phyloP scores from a whole-genome alignment of 2,329 filamentous ascomycete species.

The Grosmannia clavigera region DNA sequence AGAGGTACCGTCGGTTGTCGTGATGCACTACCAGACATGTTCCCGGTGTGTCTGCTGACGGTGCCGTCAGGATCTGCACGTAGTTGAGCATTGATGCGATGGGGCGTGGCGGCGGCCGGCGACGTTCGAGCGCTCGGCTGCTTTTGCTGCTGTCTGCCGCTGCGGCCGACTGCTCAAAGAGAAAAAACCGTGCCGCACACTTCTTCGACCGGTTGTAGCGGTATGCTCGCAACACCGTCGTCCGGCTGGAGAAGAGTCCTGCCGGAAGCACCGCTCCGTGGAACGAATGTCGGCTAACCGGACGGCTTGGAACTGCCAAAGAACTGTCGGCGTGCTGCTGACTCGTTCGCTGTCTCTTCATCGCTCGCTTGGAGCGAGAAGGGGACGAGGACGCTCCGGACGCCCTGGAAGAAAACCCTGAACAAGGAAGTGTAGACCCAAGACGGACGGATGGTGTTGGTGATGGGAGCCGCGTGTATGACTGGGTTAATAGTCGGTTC shows the following conservation, averaged over 20 bases:
- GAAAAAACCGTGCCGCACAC: conserved; percentile 2
- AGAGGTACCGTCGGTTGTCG: conserved; percentile 69
- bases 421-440: too few relatives aligned
- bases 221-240: neutral
- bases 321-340: neutral
- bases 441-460: too few relatives aligned
- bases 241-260: conserved; percentile 1
- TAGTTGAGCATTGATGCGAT: conserved; percentile 51
- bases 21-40: conserved; percentile 68
- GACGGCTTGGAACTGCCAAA: neutral
- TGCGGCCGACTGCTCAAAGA: neutral
- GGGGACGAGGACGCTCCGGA: neutral
- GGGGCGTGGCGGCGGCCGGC: neutral
- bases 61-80: conserved; percentile 66
- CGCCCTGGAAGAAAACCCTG: neutral
- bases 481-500: neutral
- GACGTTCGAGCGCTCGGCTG: neutral
- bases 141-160: neutral
- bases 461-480: neutral
- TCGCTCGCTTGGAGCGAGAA: neutral
- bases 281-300: neutral
- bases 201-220: neutral
- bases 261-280: neutral
- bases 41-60: conserved; percentile 79
- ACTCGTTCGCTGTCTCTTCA: neutral